Evolutionary conservation across 2,329 filamentous ascomycete genomes (phyloP).

Genomic region (Botrytis cinerea): DNA sequence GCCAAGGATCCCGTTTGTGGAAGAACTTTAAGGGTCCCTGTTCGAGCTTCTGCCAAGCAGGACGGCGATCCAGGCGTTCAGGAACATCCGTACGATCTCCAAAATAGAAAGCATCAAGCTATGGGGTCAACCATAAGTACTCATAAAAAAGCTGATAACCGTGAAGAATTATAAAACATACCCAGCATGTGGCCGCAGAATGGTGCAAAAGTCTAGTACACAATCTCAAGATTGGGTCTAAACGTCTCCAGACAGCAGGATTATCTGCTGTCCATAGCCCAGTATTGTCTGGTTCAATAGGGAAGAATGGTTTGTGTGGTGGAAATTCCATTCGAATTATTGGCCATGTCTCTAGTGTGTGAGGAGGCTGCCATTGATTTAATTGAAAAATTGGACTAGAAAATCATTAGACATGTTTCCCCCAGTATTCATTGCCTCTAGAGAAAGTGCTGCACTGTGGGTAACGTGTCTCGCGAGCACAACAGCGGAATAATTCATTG

Average conservation of each 20-base stretch:
- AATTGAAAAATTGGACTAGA: background rate
- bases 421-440: background rate
- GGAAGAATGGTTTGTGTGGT: background rate
- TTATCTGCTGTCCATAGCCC: background rate
- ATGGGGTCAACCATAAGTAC: background rate
- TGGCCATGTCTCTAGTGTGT: background rate
- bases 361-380: background rate
- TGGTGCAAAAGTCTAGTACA: constrained; percentile 3
- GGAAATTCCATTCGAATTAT: background rate
- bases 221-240: background rate
- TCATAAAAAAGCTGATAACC: background rate
- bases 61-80: background rate
- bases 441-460: no score
- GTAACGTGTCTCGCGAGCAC: background rate
- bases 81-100: background rate
- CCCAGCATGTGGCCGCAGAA: constrained; percentile 4
- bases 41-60: background rate
- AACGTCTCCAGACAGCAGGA: constrained; percentile 9
- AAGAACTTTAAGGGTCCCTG: constrained; percentile 6
- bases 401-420: background rate
- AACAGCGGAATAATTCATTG: background rate
- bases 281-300: constrained; percentile 6
- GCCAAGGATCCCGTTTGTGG: background rate
- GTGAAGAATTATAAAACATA: background rate
- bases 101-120: constrained; percentile 12